Conservation (phyloP, 2,329 filamentous ascomycete genomes). For the Sarocladiaceae sp. region DNA sequence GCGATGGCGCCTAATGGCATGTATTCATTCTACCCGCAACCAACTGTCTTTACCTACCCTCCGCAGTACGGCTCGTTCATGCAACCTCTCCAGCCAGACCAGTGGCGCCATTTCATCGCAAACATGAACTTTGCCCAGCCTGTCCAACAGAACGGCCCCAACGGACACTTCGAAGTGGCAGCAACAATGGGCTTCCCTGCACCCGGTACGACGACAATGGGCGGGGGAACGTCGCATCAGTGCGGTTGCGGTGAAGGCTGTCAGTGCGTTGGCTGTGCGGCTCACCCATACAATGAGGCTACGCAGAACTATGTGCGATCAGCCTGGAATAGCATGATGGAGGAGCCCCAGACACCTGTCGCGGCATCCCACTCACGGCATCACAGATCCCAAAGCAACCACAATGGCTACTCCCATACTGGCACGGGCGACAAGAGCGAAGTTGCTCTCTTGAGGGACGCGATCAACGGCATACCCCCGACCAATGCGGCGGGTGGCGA, state of each 20-base stretch:
- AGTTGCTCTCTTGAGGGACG: slow-evolving; percentile 1
- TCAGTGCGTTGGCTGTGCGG: slow-evolving; percentile 61
- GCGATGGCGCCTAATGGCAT: slow-evolving; percentile 24
- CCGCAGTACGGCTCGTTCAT: slow-evolving; percentile 48
- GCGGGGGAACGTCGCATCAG: slow-evolving; percentile 29
- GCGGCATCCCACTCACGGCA: not conserved
- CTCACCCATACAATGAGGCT: slow-evolving; percentile 61
- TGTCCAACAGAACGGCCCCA: slow-evolving; percentile 15
- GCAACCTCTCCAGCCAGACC: slow-evolving; percentile 47
- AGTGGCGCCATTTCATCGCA: slow-evolving; percentile 44
- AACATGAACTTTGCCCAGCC: slow-evolving; percentile 31
- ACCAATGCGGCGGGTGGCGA: not conserved
- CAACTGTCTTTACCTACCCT: slow-evolving; percentile 46
- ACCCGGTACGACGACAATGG: slow-evolving; percentile 11
- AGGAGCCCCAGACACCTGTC: slow-evolving; percentile 24
- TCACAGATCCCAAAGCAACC: not conserved
- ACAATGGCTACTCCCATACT: slow-evolving; percentile 7
- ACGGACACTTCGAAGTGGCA: slow-evolving; percentile 14
- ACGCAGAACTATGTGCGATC: slow-evolving; percentile 49
- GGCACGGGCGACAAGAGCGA: slow-evolving; percentile 13
- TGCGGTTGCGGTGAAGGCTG: slow-evolving; percentile 62
- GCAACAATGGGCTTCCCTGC: slow-evolving; percentile 11
- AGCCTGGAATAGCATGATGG: slow-evolving; percentile 35
- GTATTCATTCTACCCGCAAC: slow-evolving; percentile 34
- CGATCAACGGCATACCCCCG: slow-evolving; percentile 1